Base-by-base conservation (phyloP, 2,329 filamentous ascomycete species). In the Beauveria scarabaeidicola region DNA sequence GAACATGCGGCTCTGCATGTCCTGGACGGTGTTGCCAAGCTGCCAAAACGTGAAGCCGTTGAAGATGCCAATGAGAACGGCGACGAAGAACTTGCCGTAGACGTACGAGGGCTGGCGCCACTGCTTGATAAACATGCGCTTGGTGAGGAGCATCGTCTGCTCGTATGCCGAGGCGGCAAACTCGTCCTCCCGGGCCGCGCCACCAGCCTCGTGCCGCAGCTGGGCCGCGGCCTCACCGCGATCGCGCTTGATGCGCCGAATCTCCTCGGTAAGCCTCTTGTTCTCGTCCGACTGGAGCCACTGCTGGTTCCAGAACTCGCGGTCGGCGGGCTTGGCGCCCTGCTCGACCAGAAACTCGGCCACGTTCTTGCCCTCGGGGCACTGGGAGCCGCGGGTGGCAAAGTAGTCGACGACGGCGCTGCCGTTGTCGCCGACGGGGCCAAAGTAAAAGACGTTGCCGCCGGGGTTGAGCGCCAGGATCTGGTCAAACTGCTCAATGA, bases 1-100 rank as follows among this genome's bases (percentile, higher is more conserved):
- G 77, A 93, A 92, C 81, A 91, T 86, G 65, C 88, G 82, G 72
- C 89, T 85, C 68, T 91, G 87, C 79, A 91, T 85, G 66, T 88
- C 87, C 15, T 81, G 78, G 52, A 88, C 76, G 0, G 78, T 80
- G 69, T 85, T 77, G 2, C 85, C 86, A 3, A 90, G 79, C 65
- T 86, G 77, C 77, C 81, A 91, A 74, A 90, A 91, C 4, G 88
- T 90, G 73, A 90, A 91, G 23, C 87, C 87, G 73, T 90, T 90
- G 78, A 91, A 90, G 69, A 91, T 84, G 17, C 86, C 88, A 48
- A 89, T 78, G 62, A 90, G 80, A 61, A 90, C 82, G 4, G 84
- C 79, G 38, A 86, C 81, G 71, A 91, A 91, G 27, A 93, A 74
- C 69, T 90, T 91, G 61, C 86, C 85, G 70, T 91, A 91, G 59